Conservation (phyloP, 176 grass and related monocot genomes). For the Triticum aestivum region DNA sequence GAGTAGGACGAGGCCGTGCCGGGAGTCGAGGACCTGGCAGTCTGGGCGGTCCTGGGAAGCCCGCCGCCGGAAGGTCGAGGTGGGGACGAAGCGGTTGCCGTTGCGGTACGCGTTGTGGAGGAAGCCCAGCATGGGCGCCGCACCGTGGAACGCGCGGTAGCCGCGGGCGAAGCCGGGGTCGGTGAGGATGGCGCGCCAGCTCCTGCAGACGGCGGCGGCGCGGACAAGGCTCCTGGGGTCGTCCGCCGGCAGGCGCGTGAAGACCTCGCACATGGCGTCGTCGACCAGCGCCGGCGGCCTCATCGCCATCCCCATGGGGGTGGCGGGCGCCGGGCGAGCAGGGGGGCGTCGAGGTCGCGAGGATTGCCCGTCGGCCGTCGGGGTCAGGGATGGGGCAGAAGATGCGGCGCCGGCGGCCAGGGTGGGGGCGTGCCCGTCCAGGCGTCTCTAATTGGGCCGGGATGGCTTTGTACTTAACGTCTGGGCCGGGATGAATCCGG, state of each 20-base stretch:
- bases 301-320: not conserved
- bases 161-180: not conserved
- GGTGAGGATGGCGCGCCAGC: not conserved
- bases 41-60: not conserved
- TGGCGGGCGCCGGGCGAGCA: not conserved
- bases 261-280: not conserved
- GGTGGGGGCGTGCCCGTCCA: too few species aligned
- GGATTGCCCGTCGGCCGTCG: too few species aligned
- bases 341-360: too few species aligned
- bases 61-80: not conserved
- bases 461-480: too few species aligned
- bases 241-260: not conserved
- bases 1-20: not conserved
- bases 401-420: too few species aligned
- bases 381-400: too few species aligned
- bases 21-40: not conserved
- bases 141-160: not conserved
- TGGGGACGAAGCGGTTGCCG: not conserved
- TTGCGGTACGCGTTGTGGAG: not conserved
- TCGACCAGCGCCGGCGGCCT: not conserved
- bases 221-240: not conserved
- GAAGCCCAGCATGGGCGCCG: not conserved
- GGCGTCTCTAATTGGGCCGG: too few species aligned
- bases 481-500: too few species aligned
- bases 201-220: not conserved